A percentile compares a stretch with the other conserved stretches of the same genome.
These are phyloP conservation scores for Melastoma candidum DNA, from an alignment of 441 rosid genomes.

Conservation along the genomic window DNA sequence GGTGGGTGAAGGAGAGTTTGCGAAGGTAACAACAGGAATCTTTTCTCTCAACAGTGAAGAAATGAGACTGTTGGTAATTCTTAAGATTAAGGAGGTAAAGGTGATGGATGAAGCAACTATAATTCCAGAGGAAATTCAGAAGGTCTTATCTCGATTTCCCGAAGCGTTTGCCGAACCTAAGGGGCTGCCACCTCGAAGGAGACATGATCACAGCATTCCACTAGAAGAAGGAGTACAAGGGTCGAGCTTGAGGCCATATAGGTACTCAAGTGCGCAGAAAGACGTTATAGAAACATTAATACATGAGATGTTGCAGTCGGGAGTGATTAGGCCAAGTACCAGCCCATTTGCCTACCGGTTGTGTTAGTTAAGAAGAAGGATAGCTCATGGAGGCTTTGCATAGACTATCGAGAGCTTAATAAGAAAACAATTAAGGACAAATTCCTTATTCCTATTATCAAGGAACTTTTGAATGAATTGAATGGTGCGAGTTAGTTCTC, in stretches of 20 bases:
- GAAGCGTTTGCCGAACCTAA: neutral
- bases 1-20: neutral
- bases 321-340: neutral
- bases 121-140: too few relatives aligned
- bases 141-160: too few relatives aligned
- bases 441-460: too few relatives aligned
- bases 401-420: neutral
- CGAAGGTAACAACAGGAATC: too few relatives aligned
- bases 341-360: neutral
- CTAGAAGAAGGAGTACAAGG: neutral
- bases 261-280: neutral
- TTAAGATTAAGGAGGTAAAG: too few relatives aligned
- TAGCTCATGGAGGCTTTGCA: neutral
- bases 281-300: neutral
- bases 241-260: neutral
- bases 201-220: neutral
- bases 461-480: too few relatives aligned
- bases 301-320: neutral
- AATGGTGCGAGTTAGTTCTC: too few relatives aligned
- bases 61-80: too few relatives aligned
- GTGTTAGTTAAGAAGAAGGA: neutral
- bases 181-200: neutral
- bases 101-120: too few relatives aligned
- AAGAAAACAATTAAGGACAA: too few relatives aligned
- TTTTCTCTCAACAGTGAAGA: too few relatives aligned